Conservation (phyloP, 1,284 basidiomycete genomes). For the Gomphus bonarii region DNA sequence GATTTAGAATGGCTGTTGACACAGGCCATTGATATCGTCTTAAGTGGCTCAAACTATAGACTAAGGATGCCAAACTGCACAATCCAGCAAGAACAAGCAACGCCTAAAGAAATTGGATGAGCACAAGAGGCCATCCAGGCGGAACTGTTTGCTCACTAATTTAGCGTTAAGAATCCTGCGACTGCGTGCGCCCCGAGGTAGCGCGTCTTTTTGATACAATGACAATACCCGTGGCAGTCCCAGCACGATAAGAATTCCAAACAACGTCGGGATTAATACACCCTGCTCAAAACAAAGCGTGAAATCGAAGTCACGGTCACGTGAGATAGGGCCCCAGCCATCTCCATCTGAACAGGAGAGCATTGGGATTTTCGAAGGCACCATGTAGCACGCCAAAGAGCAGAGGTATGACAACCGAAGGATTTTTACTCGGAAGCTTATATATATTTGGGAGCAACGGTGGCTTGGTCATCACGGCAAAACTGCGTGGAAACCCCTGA, state of each 20-base stretch:
- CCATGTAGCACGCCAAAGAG: background rate
- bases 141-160: constrained; percentile 37
- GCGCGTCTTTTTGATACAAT: background rate
- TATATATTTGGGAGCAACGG: background rate
- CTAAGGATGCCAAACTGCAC: constrained; percentile 29
- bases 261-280: constrained; percentile 44
- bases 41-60: constrained; percentile 26
- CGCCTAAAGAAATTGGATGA: constrained; percentile 23
- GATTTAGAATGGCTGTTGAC: constrained; percentile 50
- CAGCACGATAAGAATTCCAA: constrained; percentile 37
- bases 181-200: constrained; percentile 25
- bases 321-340: constrained; percentile 58
- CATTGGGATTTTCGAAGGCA: background rate
- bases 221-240: constrained; percentile 28
- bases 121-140: background rate
- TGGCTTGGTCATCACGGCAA: background rate
- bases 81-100: constrained; percentile 33
- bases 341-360: constrained; percentile 28
- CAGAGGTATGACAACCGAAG: background rate
- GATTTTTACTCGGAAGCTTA: background rate
- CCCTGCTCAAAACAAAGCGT: constrained; percentile 81
- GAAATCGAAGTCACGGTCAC: constrained; percentile 60
- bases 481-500: too few relatives aligned
- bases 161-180: constrained; percentile 44
- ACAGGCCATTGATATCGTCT: constrained; percentile 33